Conservation (phyloP, 2,329 filamentous ascomycete species). For the Passalora sequoiae region DNA sequence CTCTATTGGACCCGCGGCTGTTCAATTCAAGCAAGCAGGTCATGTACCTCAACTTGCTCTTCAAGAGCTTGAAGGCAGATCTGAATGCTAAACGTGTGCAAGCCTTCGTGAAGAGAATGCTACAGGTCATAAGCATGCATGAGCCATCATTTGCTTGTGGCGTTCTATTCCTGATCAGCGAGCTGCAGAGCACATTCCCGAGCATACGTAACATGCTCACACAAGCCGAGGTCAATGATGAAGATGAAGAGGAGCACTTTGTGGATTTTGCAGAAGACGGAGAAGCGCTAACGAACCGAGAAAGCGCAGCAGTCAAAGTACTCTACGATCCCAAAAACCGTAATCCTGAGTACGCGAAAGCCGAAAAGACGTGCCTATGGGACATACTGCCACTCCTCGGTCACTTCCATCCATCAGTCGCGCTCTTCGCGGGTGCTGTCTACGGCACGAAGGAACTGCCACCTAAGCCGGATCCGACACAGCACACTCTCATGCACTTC, state of each 20-base stretch:
- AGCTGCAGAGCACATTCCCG: slow-evolving; percentile 74
- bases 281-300: slow-evolving; percentile 35
- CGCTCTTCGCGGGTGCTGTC: slow-evolving; percentile 71
- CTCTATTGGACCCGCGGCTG: slow-evolving; percentile 81
- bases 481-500: slow-evolving; percentile 90
- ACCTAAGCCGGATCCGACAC: slow-evolving; percentile 82
- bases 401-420: slow-evolving; percentile 92
- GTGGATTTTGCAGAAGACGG: slow-evolving; percentile 58
- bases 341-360: slow-evolving; percentile 85
- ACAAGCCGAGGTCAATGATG: slow-evolving; percentile 72
- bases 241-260: slow-evolving; percentile 66
- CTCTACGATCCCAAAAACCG: slow-evolving; percentile 83
- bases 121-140: slow-evolving; percentile 82
- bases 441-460: slow-evolving; percentile 65
- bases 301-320: slow-evolving; percentile 28
- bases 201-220: slow-evolving; percentile 72
- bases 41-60: slow-evolving; percentile 87
- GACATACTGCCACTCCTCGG: slow-evolving; percentile 73
- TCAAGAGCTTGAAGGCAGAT: slow-evolving; percentile 81
- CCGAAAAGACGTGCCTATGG: slow-evolving; percentile 91
- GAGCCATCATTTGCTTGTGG: slow-evolving; percentile 90
- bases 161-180: slow-evolving; percentile 80
- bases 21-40: slow-evolving; percentile 89
- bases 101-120: slow-evolving; percentile 87
- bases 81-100: slow-evolving; percentile 88